phyloP scores from a whole-genome alignment of 2,329 filamentous ascomycete species.

The Pseudocercospora fuligena region DNA sequence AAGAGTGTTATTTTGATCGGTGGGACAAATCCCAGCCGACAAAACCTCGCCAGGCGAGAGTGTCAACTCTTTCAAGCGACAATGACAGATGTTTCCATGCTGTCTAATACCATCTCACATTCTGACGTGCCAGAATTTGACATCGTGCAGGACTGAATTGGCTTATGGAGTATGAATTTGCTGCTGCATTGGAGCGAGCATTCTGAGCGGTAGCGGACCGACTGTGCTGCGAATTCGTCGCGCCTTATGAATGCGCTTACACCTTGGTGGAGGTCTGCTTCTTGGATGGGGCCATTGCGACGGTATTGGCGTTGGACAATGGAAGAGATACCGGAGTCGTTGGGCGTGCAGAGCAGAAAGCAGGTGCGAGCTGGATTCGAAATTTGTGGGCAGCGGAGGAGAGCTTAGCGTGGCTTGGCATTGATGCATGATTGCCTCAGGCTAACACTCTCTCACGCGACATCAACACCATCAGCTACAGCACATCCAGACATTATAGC shows the following conservation, averaged over 20 bases:
- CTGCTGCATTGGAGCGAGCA: constrained; percentile 33
- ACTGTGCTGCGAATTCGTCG: constrained; percentile 70
- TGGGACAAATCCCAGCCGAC: constrained; percentile 58
- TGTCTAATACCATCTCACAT: constrained; percentile 35
- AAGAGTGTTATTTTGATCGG: constrained; percentile 68
- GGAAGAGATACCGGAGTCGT: constrained; percentile 28
- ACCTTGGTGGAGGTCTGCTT: constrained; percentile 53
- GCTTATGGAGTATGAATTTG: constrained; percentile 33
- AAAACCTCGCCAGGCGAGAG: constrained; percentile 40
- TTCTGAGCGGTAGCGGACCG: constrained; percentile 67
- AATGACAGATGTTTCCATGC: constrained; percentile 22
- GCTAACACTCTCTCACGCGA: neutral
- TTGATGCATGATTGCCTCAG: constrained; percentile 13
- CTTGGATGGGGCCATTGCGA: constrained; percentile 58
- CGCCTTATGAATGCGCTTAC: constrained; percentile 52
- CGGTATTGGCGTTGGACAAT: constrained; percentile 45
- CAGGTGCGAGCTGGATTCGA: constrained; percentile 20
- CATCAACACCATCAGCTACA: neutral
- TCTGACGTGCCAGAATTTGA: constrained; percentile 43
- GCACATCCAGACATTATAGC: neutral
- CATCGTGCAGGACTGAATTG: constrained; percentile 43
- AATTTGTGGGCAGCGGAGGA: constrained; percentile 22
- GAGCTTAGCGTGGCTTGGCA: constrained; percentile 14
- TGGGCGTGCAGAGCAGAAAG: constrained; percentile 18
- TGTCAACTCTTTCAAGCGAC: constrained; percentile 33